Base-by-base conservation (phyloP, 805 yeast species). In the Myxozyma sirexii region DNA sequence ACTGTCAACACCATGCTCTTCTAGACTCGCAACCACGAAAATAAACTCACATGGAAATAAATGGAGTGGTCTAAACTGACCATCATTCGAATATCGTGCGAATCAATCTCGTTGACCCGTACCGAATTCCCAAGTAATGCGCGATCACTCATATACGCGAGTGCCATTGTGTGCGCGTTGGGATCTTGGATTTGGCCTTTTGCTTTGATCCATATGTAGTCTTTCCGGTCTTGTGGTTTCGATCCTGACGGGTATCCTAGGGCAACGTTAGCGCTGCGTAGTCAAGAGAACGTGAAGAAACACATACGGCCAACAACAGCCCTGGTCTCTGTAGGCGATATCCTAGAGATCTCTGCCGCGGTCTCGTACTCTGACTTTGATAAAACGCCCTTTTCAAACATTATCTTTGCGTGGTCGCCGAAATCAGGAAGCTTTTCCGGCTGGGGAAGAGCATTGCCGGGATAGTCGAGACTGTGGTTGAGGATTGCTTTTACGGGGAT, bases 141-240 rank as follows among this genome's bases (percentile, higher is more conserved):
- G 33, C 37, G 39, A 50, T 67, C 69, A 24, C 69, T 65, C 38
- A 61, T 38, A 33, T 67, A 67, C 10, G 69, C 69, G 10, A 67
- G 54, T 12, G 69, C 69, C 59, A 62, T 63, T 17, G 54, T 39
- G 31, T 67, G 67, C 21, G 65, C 65, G 21, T 38, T 42, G 6
- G 43, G 35, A 8, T 65, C 59, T 13, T 39, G 33, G 35, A 66
- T 62, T 10, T 43, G 43, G 23, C 65, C 66, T 26, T 50, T 44
- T n/a, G 65, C 61, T 31, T 50, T 49, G 12, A 56, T 57, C 68
- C 68, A 66, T 27, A 56, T n/a, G 33, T 46, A 42, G 27, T 58
- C 37, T 19, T 46, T 38, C 38, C 60, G 49, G 26, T 49, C 54
- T n/a, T 62, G 55, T 1, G 57, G 59, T 17, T 26, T 23, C 24